These are phyloP conservation scores for Sordaria brevicollis DNA, from an alignment of 495 filamentous ascomycete species.

Conservation along the genomic window DNA sequence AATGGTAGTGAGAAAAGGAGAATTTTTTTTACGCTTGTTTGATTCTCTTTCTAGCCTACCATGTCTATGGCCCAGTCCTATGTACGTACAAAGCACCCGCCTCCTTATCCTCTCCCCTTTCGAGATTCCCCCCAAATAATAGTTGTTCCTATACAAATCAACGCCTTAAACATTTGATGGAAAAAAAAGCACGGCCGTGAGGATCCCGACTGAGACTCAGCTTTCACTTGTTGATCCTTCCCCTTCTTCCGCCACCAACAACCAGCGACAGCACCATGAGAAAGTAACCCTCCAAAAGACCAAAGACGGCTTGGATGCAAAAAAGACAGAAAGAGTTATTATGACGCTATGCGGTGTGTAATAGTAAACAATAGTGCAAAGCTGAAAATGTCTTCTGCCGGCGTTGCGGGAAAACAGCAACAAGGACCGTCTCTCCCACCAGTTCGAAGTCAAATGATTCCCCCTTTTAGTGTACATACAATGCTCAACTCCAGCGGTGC, in stretches of 20 bases:
- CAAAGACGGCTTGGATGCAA: neutral
- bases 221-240: neutral
- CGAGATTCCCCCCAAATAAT: neutral
- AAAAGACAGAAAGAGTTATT: neutral
- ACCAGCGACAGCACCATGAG: neutral
- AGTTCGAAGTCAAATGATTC: neutral
- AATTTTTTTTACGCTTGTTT: neutral
- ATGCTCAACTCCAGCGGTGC: neutral
- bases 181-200: neutral
- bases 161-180: neutral
- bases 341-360: neutral
- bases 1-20: too few species aligned
- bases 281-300: neutral
- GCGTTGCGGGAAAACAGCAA: neutral
- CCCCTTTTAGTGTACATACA: neutral
- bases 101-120: neutral
- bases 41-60: neutral
- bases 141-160: neutral
- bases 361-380: neutral
- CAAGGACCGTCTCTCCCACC: neutral
- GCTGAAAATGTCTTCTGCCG: neutral
- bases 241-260: neutral
- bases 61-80: neutral
- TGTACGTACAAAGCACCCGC: neutral
- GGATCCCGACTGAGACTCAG: neutral